Evolutionary conservation across 2,329 filamentous ascomycete genomes (phyloP).

Genomic region (Chlorencoelia australis): DNA sequence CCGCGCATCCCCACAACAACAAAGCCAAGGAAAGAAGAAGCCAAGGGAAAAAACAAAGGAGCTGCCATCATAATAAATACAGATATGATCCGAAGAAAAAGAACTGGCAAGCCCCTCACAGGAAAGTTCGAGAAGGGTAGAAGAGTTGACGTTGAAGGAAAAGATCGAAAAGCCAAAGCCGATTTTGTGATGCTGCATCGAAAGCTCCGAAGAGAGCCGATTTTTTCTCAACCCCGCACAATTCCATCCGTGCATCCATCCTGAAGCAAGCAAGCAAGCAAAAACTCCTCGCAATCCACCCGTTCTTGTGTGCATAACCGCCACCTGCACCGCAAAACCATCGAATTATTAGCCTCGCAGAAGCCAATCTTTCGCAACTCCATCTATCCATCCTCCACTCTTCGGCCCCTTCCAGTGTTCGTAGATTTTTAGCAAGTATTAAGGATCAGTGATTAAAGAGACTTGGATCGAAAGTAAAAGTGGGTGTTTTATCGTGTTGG

Average conservation of each 20-base stretch:
- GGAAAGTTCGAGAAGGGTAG: conserved; percentile 1
- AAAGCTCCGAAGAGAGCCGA: no score
- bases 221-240: no score
- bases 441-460: conserved; percentile 11
- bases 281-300: conserved; percentile 3
- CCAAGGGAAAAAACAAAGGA: not conserved
- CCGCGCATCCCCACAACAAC: not conserved
- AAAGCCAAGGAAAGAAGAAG: not conserved
- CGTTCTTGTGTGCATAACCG: conserved; percentile 4
- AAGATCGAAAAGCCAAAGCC: no score
- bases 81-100: conserved; percentile 4
- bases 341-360: conserved; percentile 5
- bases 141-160: not conserved
- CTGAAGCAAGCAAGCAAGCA: conserved; percentile 1
- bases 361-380: conserved; percentile 3
- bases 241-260: not conserved
- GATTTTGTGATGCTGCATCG: no score
- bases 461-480: conserved; percentile 9
- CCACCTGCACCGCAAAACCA: conserved; percentile 1
- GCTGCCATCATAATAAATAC: conserved; percentile 9
- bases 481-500: conserved; percentile 2
- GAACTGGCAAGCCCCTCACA: no score
- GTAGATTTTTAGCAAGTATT: conserved; percentile 7
- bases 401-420: conserved; percentile 1
- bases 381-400: not conserved